phyloP scores from a whole-genome alignment of 352 stramenopile species.

The Globisporangium paroecandrum region DNA sequence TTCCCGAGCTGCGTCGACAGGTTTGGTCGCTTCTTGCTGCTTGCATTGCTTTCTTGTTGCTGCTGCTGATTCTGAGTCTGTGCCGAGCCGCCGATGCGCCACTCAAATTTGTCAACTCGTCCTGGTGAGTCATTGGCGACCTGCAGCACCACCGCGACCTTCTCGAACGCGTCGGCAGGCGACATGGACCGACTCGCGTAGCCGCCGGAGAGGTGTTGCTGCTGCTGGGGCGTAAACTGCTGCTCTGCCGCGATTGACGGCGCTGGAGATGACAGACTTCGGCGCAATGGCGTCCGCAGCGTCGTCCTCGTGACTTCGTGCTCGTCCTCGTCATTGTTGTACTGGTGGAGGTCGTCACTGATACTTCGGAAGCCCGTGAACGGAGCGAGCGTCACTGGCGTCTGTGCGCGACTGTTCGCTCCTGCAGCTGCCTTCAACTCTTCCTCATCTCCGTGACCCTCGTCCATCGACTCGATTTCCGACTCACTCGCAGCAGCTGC shows the following conservation, averaged over 20 bases:
- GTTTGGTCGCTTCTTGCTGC: constrained; percentile 3
- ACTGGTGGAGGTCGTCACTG: constrained; percentile 17
- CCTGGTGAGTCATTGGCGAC: constrained; percentile 46
- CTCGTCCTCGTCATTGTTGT: not conserved
- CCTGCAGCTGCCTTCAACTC: not conserved
- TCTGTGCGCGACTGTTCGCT: constrained; percentile 11
- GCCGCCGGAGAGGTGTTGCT: constrained; percentile 17
- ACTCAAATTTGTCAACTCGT: constrained; percentile 61
- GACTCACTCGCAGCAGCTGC: not conserved
- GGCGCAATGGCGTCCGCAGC: constrained; percentile 45
- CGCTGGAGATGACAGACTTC: constrained; percentile 23
- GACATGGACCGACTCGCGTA: constrained; percentile 37
- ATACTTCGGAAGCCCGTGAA: constrained; percentile 17
- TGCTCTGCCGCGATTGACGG: constrained; percentile 23
- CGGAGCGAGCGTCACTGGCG: constrained; percentile 4
- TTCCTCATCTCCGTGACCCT: constrained; percentile 2
- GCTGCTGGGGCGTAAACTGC: constrained; percentile 18
- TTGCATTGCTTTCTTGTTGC: not conserved
- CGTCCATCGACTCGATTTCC: constrained; percentile 12
- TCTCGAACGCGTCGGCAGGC: constrained; percentile 58
- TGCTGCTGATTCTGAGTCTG: not conserved
- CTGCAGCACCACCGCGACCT: constrained; percentile 40
- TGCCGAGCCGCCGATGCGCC: constrained; percentile 30
- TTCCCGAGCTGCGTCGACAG: constrained; percentile 9
- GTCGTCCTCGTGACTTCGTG: not conserved